Conservation (phyloP, 2,329 filamentous ascomycete genomes). For the Lecanicillium sp. region DNA sequence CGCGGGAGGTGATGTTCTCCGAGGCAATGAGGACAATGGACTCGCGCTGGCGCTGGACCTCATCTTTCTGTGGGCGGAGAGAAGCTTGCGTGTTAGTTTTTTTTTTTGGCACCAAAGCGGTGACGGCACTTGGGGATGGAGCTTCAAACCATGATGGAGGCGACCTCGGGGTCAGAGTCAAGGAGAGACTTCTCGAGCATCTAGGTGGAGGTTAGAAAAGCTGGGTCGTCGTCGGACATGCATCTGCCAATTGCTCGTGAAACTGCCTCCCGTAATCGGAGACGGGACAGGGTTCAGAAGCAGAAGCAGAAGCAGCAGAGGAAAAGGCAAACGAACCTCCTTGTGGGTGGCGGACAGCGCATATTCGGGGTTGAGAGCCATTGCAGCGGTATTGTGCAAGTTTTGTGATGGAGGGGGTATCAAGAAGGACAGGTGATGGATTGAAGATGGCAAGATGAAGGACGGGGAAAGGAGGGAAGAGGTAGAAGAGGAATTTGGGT, state of each 20-base stretch:
- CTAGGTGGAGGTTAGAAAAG: no score
- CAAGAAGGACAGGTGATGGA: conserved; percentile 1
- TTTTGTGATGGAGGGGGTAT: conserved; percentile 7
- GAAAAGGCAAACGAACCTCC: conserved; percentile 31
- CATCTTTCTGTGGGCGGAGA: conserved; percentile 57
- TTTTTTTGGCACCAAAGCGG: no score
- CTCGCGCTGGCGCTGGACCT: conserved; percentile 95
- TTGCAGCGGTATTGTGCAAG: conserved; percentile 19
- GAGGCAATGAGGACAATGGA: conserved; percentile 98
- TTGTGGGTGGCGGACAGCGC: conserved; percentile 47
- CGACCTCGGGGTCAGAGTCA: conserved; percentile 89
- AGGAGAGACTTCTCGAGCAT: conserved; percentile 93
- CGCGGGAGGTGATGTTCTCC: conserved; percentile 97
- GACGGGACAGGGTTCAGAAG: no score
- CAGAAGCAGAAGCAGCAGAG: conserved; percentile 3
- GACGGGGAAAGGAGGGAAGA: neutral
- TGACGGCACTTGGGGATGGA: neutral
- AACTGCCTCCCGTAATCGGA: no score
- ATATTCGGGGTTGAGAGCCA: conserved; percentile 39
- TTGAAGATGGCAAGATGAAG: conserved; percentile 5
- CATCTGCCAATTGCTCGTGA: no score
- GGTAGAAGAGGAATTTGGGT: neutral
- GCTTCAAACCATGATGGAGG: conserved; percentile 80
- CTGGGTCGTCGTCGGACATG: no score
- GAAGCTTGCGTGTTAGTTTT: conserved; percentile 20